These are phyloP conservation scores for Hymenoscyphus salicellus DNA, from an alignment of 2,329 filamentous ascomycete genomes.

Conservation along the genomic window DNA sequence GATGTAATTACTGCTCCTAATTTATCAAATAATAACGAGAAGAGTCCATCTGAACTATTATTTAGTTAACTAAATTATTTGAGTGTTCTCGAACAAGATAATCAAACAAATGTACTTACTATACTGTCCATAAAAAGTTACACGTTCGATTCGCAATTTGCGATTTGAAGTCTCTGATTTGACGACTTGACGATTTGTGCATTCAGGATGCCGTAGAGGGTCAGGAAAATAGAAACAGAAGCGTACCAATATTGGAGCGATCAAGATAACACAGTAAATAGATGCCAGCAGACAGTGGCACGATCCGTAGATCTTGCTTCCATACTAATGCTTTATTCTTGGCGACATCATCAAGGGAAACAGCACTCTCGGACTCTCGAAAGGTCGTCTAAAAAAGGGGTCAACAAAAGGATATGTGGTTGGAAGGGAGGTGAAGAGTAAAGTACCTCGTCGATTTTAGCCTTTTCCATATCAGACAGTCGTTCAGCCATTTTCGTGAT, in stretches of 20 bases:
- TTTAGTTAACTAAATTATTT: no score
- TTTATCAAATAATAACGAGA: no score
- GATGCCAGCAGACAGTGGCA: conserved; percentile 61
- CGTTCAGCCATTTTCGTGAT: background rate
- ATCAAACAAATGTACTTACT: no score
- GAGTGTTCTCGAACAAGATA: no score
- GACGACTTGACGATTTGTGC: no score
- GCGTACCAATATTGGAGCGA: conserved; percentile 61
- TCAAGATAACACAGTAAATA: conserved; percentile 69
- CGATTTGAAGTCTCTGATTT: no score
- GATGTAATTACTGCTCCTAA: no score
- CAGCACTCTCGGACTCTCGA: background rate
- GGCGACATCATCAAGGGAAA: conserved; percentile 8
- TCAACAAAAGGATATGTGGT: background rate
- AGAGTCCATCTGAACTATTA: no score
- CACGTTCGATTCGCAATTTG: no score
- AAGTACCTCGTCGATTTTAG: background rate
- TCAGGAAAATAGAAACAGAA: background rate
- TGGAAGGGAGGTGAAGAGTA: background rate
- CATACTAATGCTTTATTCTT: conserved; percentile 44
- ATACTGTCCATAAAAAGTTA: no score
- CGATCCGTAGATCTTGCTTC: conserved; percentile 61
- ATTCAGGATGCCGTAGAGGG: no score
- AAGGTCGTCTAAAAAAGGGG: background rate
- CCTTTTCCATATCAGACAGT: background rate